Conservation (phyloP, 148 eudicot species). For the Vaccinium macrocarpon region DNA sequence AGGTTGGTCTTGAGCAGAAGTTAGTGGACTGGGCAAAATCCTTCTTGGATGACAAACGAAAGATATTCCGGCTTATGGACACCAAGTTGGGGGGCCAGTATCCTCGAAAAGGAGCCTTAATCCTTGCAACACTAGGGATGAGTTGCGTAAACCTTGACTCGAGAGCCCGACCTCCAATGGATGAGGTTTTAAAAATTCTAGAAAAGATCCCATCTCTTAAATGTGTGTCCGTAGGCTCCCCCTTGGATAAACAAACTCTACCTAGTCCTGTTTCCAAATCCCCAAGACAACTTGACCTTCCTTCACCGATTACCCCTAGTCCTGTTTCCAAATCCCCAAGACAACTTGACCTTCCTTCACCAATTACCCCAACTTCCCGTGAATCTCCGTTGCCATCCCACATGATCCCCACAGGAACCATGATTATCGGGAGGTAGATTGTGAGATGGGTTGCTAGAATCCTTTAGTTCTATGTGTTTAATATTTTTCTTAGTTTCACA, state of each 20-base stretch:
- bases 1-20: constrained; percentile 30
- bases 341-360: background rate
- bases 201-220: constrained; percentile 30
- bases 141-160: constrained; percentile 31
- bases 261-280: constrained; percentile 15
- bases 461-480: background rate
- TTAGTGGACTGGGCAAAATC: constrained; percentile 41
- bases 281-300: constrained; percentile 1
- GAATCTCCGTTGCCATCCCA: constrained; percentile 4
- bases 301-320: constrained; percentile 6
- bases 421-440: constrained; percentile 7
- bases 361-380: background rate
- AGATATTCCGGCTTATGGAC: constrained; percentile 46
- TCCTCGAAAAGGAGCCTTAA: constrained; percentile 36
- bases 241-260: background rate
- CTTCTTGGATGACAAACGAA: constrained; percentile 23
- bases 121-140: constrained; percentile 36
- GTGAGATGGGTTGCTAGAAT: background rate
- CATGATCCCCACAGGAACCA: background rate
- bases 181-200: constrained; percentile 31
- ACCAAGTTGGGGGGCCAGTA: constrained; percentile 43
- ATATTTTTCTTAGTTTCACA: background rate
- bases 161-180: constrained; percentile 42
- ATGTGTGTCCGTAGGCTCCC: background rate
- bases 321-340: background rate